Percentiles rank a stretch among this genome's conserved stretches.
Evolutionary conservation across 2,329 filamentous ascomycete genomes (phyloP).

Genomic region (Aspergillus tamarii): DNA sequence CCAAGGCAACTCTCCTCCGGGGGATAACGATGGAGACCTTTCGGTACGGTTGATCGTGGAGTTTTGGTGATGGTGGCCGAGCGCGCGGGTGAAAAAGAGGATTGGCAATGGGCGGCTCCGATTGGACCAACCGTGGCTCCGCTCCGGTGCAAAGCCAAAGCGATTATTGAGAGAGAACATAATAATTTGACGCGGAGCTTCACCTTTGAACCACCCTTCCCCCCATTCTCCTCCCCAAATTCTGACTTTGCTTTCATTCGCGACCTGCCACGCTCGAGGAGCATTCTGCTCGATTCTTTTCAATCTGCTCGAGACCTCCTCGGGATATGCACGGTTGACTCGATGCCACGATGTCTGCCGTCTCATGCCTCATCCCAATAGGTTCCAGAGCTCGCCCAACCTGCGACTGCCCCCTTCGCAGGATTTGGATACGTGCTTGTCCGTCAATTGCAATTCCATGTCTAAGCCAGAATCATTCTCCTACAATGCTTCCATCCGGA

Average conservation of each 20-base stretch:
- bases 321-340: conserved; percentile 39
- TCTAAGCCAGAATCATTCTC: conserved; percentile 30
- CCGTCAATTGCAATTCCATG: conserved; percentile 32
- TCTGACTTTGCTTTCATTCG: conserved; percentile 7
- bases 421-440: conserved; percentile 35
- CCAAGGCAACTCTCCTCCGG: background rate
- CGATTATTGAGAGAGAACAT: conserved; percentile 15
- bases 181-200: conserved; percentile 23
- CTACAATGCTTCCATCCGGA: conserved; percentile 31
- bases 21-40: background rate
- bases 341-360: conserved; percentile 61
- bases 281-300: conserved; percentile 14
- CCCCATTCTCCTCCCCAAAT: conserved; percentile 2
- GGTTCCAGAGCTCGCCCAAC: conserved; percentile 55
- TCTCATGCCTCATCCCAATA: conserved; percentile 67
- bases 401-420: conserved; percentile 53
- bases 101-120: conserved; percentile 38
- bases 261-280: conserved; percentile 14
- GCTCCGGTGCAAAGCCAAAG: conserved; percentile 24
- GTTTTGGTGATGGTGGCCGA: conserved; percentile 4
- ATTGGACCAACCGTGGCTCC: conserved; percentile 41
- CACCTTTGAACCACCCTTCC: background rate
- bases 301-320: conserved; percentile 25
- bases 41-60: background rate
- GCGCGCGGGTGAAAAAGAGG: conserved; percentile 40